These are phyloP conservation scores for Sphagnum contortum DNA, from an alignment of 225 moss, liverwort and hornwort species.

Conservation along the genomic window DNA sequence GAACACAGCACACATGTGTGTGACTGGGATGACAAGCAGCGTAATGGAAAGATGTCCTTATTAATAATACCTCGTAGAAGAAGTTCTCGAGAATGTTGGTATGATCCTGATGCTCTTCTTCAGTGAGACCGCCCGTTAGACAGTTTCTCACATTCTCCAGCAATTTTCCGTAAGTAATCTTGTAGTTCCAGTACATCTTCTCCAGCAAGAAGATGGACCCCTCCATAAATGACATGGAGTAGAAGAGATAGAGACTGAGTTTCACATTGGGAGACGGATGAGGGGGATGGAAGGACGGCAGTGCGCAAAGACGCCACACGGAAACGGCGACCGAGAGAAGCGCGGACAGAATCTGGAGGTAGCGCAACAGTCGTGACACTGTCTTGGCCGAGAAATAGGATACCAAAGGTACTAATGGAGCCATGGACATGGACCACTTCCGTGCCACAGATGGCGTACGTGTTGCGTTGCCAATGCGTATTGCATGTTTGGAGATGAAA, in stretches of 20 bases:
- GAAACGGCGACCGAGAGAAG: conserved; percentile 22
- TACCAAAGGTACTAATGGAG: conserved; percentile 10
- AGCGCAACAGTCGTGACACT: conserved; percentile 17
- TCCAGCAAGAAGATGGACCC: conserved; percentile 57
- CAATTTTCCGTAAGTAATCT: conserved; percentile 17
- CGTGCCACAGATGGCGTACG: conserved; percentile 3
- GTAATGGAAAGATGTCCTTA: too few species aligned
- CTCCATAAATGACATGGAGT: conserved; percentile 45
- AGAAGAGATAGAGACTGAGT: conserved; percentile 38
- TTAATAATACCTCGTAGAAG: conserved; percentile 47
- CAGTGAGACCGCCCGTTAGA: conserved; percentile 2
- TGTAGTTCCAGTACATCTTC: conserved; percentile 51
- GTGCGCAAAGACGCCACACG: conserved; percentile 15
- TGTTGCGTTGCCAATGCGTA: too few species aligned
- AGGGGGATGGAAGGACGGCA: conserved; percentile 3
- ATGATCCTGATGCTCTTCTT: conserved; percentile 6
- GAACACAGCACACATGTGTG: too few species aligned
- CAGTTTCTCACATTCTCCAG: conserved; percentile 23
- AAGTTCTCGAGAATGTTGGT: conserved; percentile 41
- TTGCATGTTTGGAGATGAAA: too few species aligned
- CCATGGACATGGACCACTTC: conserved; percentile 31
- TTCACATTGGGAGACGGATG: neutral
- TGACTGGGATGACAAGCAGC: too few species aligned
- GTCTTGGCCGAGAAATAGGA: conserved; percentile 16
- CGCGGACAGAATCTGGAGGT: conserved; percentile 22